Evolutionary conservation across 2,329 filamentous ascomycete genomes (phyloP), one percentile per base, ranked within the genome.

Genomic region (Helotiales sp.): DNA sequence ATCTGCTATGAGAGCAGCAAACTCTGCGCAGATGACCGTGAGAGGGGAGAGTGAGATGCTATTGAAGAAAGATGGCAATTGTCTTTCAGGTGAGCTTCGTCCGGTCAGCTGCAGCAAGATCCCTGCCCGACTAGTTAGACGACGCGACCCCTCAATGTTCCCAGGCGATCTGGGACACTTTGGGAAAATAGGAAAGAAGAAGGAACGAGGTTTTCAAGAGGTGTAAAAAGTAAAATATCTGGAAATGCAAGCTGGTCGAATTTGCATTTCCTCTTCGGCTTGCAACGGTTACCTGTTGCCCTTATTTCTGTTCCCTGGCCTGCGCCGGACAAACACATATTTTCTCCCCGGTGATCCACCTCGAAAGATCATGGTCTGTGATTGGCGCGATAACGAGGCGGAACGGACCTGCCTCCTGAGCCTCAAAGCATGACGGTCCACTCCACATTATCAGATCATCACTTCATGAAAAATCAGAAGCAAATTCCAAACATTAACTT

Each of bases 81-180:
- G 57, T 57, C 54, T 57, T 57, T 32, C n/a, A 57, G 30, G 32
- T 57, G 32, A 57, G 54, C 54, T 57, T n/a, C 49, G 13, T 30
- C 28, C 10, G 30, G 54, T 57, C 54, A 57, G 54, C 54, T 57
- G 54, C 54, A 57, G 54, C 30, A 57, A 57, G 54, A 57, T 57
- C 30, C 52, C 52, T 55, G 52, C 52, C 20, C 28, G 17, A 34
- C 52, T 55, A 55, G 28, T 37, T 40, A 57, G 30, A 32, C 54
- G 54, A 57, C 54, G 54, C 54, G 54, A 57, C 54, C 54, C 54
- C 54, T 57, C 54, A 34, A 57, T 57, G 11, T 57, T 24, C 10
- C n/a, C 32, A 37, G 54, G 30, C 54, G 54, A 37, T 57, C 54
- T 55, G 28, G 28, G 54, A 57, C 54, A 57, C 54, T 37, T 40